Evolutionary conservation across 1,284 basidiomycete genomes (phyloP), one percentile per base, ranked within the genome.

Genomic region (Apiotrichum porosum): DNA sequence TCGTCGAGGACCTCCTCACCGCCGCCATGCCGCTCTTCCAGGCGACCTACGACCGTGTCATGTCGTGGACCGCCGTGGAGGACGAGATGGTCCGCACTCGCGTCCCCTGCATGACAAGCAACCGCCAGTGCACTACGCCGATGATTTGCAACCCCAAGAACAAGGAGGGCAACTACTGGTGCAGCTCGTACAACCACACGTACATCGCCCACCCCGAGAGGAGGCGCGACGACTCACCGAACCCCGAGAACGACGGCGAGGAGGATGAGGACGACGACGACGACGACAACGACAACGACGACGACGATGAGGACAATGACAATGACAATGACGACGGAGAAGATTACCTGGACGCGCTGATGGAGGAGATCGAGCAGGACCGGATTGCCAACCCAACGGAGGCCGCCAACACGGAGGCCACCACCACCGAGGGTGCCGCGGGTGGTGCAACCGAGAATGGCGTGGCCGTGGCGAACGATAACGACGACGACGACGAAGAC

Each of bases 1-100:
- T 36, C 3, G 9, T 53, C 12, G 47, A 49, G 28, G 17, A 32
- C 17, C 38, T 52, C 3, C 23, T 52, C 12, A 44, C 23, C 15
- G 39, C 37, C n/a, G 15, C 47, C 3, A 23, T 49, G 4, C 51
- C 43, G n/a, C 31, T 49, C 6, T 42, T 22, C 35, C 6, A 13
- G 9, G 51, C 51, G 14, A 18, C 38, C 14, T 46, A 49, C 32
- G 32, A 39, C 19, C 47, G 35, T 15, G 41, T 38, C 13, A 42
- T 45, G 51, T 15, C 33, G 14, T 49, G 47, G 43, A 18, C 18
- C 14, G 30, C 30, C 2, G 10, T 41, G 4, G 26, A 23, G 14
- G 19, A 32, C 13, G 15, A 17, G 17, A 28, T 45, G 15, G 15
- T 8, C 18, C 33, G 32, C 26, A 40, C 30, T 13, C 50, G 50